These are phyloP conservation scores for Selaginella moellendorffii DNA, from an alignment of 75 land plant genomes.

Conservation along the genomic window DNA sequence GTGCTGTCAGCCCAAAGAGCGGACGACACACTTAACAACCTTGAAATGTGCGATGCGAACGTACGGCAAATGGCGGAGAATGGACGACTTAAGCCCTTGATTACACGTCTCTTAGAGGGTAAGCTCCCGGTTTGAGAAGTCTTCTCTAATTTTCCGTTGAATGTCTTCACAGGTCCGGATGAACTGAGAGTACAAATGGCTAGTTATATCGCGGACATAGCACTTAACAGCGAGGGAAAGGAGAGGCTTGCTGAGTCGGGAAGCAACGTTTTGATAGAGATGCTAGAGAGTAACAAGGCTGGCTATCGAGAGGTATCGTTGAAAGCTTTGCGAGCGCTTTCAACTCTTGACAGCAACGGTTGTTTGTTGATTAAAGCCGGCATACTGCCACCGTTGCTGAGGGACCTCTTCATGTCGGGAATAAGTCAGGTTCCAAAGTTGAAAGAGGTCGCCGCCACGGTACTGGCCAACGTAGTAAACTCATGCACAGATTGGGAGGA, in stretches of 20 bases:
- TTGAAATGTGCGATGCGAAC: conserved; percentile 65
- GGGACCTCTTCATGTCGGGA: conserved; percentile 72
- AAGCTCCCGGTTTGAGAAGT: neutral
- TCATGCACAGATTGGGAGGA: conserved; percentile 50
- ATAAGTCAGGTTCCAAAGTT: conserved; percentile 15
- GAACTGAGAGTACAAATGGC: conserved; percentile 90
- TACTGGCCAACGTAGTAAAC: conserved; percentile 73
- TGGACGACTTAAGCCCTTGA: conserved; percentile 81
- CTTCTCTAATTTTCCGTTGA: neutral
- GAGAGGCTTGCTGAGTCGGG: conserved; percentile 46
- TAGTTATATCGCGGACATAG: conserved; percentile 48
- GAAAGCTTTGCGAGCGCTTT: conserved; percentile 68
- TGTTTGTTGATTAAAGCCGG: conserved; percentile 60
- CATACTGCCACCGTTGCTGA: conserved; percentile 66
- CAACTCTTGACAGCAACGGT: conserved; percentile 60
- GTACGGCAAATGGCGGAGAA: conserved; percentile 91
- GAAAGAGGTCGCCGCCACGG: conserved; percentile 88
- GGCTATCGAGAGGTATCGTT: conserved; percentile 54
- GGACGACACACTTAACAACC: conserved; percentile 59
- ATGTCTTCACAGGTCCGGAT: conserved; percentile 47
- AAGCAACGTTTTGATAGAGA: conserved; percentile 40
- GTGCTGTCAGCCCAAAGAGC: conserved; percentile 51
- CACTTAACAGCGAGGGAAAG: conserved; percentile 66
- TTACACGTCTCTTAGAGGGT: conserved; percentile 74
- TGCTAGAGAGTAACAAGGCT: conserved; percentile 49